Evolutionary conservation across 2,329 filamentous ascomycete genomes (phyloP).

Genomic region (Neofusicoccum sp.): DNA sequence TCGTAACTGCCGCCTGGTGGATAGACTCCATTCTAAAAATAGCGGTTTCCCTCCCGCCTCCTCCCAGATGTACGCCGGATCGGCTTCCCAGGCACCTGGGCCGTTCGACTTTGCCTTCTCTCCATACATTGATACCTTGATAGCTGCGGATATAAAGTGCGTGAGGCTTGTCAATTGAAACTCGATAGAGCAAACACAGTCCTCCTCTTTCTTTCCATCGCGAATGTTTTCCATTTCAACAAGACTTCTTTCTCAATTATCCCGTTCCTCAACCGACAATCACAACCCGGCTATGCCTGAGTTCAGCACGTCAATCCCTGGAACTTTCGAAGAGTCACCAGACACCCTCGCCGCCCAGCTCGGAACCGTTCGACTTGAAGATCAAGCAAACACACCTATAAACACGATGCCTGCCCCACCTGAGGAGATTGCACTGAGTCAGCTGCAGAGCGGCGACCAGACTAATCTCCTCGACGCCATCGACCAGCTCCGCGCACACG

Average conservation of each 20-base stretch:
- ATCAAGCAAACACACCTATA: not conserved
- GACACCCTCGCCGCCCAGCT: not conserved
- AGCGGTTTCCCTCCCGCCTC: not conserved
- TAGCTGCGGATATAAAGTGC: not conserved
- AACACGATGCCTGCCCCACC: not conserved
- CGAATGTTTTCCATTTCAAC: not conserved
- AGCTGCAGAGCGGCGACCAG: conserved; percentile 33
- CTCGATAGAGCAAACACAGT: not conserved
- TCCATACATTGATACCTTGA: not conserved
- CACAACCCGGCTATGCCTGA: not conserved
- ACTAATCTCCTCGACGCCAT: conserved; percentile 56
- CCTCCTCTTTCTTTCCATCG: not conserved
- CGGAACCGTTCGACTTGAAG: not conserved
- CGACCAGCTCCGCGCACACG: conserved; percentile 54
- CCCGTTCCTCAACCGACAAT: not conserved
- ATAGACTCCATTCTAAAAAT: not conserved
- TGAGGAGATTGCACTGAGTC: conserved; percentile 26
- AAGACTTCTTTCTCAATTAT: not conserved
- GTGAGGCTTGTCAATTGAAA: not conserved
- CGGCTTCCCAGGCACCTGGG: not conserved
- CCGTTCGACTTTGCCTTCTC: not conserved
- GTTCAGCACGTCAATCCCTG: not conserved
- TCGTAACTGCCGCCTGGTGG: not conserved
- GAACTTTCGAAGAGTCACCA: not conserved
- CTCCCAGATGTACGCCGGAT: not conserved